phyloP scores from a whole-genome alignment of 75 land plant genomes.

The Picea sitchensis region DNA sequence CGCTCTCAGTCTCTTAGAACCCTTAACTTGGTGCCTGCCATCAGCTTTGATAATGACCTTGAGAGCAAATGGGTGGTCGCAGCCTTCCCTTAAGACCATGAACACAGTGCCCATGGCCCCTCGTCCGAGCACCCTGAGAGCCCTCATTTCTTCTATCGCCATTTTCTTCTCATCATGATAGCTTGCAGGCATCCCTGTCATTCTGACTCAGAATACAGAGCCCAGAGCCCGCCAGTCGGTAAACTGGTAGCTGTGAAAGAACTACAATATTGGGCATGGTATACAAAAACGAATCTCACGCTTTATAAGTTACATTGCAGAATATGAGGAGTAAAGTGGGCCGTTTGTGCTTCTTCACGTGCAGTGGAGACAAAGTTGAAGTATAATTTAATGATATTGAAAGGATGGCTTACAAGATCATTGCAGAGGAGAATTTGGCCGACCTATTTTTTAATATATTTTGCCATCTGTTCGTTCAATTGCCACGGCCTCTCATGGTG shows the following conservation, averaged over 20 bases:
- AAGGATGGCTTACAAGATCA: too few relatives aligned
- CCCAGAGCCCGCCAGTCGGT: background rate
- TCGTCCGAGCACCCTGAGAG: background rate
- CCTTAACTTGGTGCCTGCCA: background rate
- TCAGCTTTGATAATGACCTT: background rate
- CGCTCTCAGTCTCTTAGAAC: background rate
- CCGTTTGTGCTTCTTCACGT: conserved; percentile 6
- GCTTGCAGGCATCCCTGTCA: background rate
- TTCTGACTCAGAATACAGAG: background rate
- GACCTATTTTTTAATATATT: too few relatives aligned
- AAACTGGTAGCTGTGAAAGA: background rate
- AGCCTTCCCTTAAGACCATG: conserved; percentile 1
- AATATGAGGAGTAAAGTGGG: conserved; percentile 12
- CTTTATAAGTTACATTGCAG: conserved; percentile 6
- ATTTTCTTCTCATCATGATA: conserved; percentile 1
- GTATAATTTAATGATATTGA: too few relatives aligned
- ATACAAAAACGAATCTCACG: background rate
- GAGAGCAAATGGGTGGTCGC: conserved; percentile 6
- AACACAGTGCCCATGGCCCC: conserved; percentile 9
- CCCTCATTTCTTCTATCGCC: background rate
- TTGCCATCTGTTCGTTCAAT: too few relatives aligned
- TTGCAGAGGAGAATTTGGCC: too few relatives aligned
- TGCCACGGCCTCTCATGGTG: too few relatives aligned
- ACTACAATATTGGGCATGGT: background rate
- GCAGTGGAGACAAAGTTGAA: conserved; percentile 7